Evolutionary conservation across 495 filamentous ascomycete genomes (phyloP), one percentile per base, ranked within the genome.

Genomic region (Glonium stellatum): DNA sequence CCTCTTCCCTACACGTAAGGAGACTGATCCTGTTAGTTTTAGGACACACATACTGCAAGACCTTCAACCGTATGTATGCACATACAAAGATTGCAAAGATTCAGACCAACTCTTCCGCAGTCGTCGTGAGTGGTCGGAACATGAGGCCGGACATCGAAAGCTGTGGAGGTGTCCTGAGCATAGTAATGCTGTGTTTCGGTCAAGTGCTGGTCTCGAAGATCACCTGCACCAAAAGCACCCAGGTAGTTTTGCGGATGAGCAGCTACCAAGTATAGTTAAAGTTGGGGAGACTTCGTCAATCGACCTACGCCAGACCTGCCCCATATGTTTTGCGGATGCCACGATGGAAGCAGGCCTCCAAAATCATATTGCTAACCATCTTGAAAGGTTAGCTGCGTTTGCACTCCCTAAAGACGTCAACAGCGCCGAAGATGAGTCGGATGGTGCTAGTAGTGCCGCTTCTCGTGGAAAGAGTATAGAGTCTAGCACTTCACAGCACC

Each of bases 311-410:
- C 42, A 35, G 25, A 64, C 54, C 5, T 67, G 65, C 46, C 65
- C 65, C 5, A 64, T 67, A 21, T 67, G 65, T 35, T 59, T 54
- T n/a, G 61, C 42, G 5, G 25, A 42, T 36, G 57, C 61, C 31
- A 55, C 63, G 18, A 63, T 63, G 57, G 61, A 63, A 59, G 61
- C 54, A 22, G 54, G 58, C 13, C 49, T 67, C 1, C 60, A 67
- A 34, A 67, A 67, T 56, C 65, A 67, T 27, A 55, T 67, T 42
- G 65, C 65, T 1, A 58, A 67, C 39, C 65, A 67, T 51, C 53
- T 67, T 4, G 65, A 67, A 42, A 48, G 65, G 36, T 25, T 67
- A 19, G 65, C 65, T 18, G 27, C 53, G 5, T 67, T 67, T 61
- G 57, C 65, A 1, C 36, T 67, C 5, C 65, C 65, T 11, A 61